phyloP scores from a whole-genome alignment of 1,139 yeast genomes.

The Yamadazyma triangularis region DNA sequence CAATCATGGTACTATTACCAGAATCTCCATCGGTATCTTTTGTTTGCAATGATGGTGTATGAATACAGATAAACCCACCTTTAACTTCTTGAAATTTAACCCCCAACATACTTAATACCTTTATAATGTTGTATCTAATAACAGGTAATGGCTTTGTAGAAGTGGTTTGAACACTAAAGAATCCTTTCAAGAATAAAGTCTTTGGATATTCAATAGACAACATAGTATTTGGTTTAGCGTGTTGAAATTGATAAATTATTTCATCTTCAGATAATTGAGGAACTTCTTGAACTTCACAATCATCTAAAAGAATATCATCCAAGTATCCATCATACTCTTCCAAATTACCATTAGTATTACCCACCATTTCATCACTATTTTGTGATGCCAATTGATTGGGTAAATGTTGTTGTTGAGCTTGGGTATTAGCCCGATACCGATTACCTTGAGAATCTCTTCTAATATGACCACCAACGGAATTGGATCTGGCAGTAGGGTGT shows the following conservation, averaged over 20 bases:
- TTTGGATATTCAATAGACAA: constrained; percentile 92
- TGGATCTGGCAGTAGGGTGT: constrained; percentile 88
- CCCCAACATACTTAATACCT: constrained; percentile 70
- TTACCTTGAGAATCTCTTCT: constrained; percentile 53
- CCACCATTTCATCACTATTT: constrained; percentile 39
- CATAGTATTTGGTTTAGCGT: constrained; percentile 77
- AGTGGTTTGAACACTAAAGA: constrained; percentile 92
- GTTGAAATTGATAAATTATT: constrained; percentile 61
- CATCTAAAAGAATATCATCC: constrained; percentile 60
- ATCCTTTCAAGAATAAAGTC: constrained; percentile 88
- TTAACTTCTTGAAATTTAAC: constrained; percentile 85
- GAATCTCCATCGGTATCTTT: constrained; percentile 1
- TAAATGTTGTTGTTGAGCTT: constrained; percentile 21
- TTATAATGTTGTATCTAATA: constrained; percentile 79
- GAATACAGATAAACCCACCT: constrained; percentile 90
- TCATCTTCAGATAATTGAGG: constrained; percentile 55
- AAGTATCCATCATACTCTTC: constrained; percentile 48
- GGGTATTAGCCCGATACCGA: constrained; percentile 17
- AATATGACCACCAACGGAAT: constrained; percentile 75
- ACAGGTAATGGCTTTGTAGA: constrained; percentile 89
- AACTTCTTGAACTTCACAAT: constrained; percentile 25
- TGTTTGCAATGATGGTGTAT: constrained; percentile 47
- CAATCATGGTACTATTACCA: constrained; percentile 9
- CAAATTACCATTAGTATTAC: constrained; percentile 18
- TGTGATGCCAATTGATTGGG: constrained; percentile 44